Evolutionary conservation across 345 rosid genomes (phyloP).

Genomic region (Microthlaspi erraticum): DNA sequence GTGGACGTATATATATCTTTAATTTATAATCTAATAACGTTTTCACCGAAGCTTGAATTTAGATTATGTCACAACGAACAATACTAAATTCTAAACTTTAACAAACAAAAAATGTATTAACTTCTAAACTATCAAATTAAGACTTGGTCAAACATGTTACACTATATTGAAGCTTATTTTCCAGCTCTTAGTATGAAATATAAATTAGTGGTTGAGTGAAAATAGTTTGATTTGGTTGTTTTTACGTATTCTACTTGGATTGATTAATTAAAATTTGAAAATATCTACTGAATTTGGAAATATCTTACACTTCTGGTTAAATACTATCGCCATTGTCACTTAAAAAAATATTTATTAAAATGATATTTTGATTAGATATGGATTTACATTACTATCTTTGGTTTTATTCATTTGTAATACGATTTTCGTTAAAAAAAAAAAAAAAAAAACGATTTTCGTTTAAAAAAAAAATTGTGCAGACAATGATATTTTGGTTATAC

Average conservation of each 20-base stretch:
- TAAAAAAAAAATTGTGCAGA: neutral
- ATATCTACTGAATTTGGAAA: neutral
- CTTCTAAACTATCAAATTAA: neutral
- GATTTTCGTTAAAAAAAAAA: neutral
- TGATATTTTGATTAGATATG: neutral
- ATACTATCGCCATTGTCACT: slow-evolving; percentile 2
- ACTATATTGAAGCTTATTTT: neutral
- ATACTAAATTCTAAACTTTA: too few species aligned
- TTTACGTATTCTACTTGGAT: neutral
- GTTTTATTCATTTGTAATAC: slow-evolving; percentile 9
- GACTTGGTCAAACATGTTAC: neutral
- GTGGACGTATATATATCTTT: neutral
- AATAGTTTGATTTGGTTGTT: neutral
- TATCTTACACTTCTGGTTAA: neutral
- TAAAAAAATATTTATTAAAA: neutral
- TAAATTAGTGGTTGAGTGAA: neutral
- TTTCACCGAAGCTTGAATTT: neutral
- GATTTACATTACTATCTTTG: neutral
- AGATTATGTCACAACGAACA: neutral
- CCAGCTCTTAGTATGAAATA: too few species aligned
- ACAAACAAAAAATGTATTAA: too few species aligned
- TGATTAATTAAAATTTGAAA: neutral
- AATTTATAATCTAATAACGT: neutral
- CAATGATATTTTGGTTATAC: neutral
- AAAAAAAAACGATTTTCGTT: neutral